Percentiles rank a stretch among this genome's conserved stretches.
phyloP scores from a whole-genome alignment of 1,284 basidiomycete genomes.

The Puccinia brachypodii region DNA sequence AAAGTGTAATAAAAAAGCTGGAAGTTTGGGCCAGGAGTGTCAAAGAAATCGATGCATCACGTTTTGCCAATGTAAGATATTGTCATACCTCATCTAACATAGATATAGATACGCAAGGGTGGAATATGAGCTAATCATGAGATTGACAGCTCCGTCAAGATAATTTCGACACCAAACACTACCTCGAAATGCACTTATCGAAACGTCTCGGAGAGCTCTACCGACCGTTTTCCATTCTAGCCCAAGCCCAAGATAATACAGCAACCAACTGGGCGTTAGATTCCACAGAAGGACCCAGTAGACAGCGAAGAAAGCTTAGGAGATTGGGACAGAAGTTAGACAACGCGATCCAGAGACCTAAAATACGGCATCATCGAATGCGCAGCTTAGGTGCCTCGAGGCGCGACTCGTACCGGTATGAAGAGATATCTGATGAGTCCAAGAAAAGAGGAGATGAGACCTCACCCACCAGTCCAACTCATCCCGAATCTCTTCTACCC shows the following conservation, averaged over 20 bases:
- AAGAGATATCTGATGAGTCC: constrained; percentile 5
- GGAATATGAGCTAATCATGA: constrained; percentile 51
- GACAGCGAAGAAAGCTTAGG: constrained; percentile 54
- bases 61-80: constrained; percentile 41
- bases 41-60: constrained; percentile 40
- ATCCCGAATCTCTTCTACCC: constrained; percentile 56
- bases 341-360: constrained; percentile 8
- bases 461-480: constrained; percentile 37
- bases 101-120: background rate
- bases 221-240: constrained; percentile 59
- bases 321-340: constrained; percentile 49
- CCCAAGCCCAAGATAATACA: constrained; percentile 10
- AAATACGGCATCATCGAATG: constrained; percentile 43
- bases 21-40: constrained; percentile 41
- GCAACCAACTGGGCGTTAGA: constrained; percentile 50
- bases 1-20: constrained; percentile 30
- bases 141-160: constrained; percentile 57
- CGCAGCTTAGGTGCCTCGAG: constrained; percentile 44
- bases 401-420: constrained; percentile 39
- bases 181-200: constrained; percentile 76
- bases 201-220: constrained; percentile 54
- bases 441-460: constrained; percentile 20
- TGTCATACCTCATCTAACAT: background rate
- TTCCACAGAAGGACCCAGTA: constrained; percentile 55
- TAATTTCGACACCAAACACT: constrained; percentile 67